Percentiles rank a stretch among this genome's conserved stretches.
These are phyloP conservation scores for Rhodamnia rubescens DNA, from an alignment of 345 rosid genomes.

Conservation along the genomic window DNA sequence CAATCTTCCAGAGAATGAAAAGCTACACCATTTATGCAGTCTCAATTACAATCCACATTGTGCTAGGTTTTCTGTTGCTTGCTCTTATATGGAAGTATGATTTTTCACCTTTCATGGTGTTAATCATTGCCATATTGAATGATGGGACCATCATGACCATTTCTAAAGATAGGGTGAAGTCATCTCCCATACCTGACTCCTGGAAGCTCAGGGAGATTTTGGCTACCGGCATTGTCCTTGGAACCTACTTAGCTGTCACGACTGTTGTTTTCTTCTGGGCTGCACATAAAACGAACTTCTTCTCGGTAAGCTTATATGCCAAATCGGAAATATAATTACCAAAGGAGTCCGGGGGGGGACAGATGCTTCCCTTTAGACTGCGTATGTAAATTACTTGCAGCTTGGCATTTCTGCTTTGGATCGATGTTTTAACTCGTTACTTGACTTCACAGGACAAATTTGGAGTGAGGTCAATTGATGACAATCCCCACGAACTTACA, in stretches of 20 bases:
- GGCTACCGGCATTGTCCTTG: slow-evolving; percentile 72
- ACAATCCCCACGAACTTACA: slow-evolving; percentile 37
- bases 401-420: not conserved
- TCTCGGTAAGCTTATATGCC: slow-evolving; percentile 34
- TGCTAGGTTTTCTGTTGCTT: slow-evolving; percentile 68
- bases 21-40: slow-evolving; percentile 95
- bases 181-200: slow-evolving; percentile 72
- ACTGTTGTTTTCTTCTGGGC: slow-evolving; percentile 82
- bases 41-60: slow-evolving; percentile 78
- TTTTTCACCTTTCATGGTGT: slow-evolving; percentile 93
- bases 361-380: too few species aligned
- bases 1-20: slow-evolving; percentile 93
- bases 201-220: slow-evolving; percentile 87
- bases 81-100: slow-evolving; percentile 92
- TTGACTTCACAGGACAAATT: slow-evolving; percentile 36
- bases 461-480: slow-evolving; percentile 46
- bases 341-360: not conserved
- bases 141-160: slow-evolving; percentile 85
- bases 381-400: not conserved
- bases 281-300: slow-evolving; percentile 49
- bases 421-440: not conserved
- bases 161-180: slow-evolving; percentile 70
- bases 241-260: slow-evolving; percentile 71
- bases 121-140: slow-evolving; percentile 69
- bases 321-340: not conserved